These are phyloP conservation scores for Begonia peltatifolia DNA, from an alignment of 306 rosid genomes.

Conservation along the genomic window DNA sequence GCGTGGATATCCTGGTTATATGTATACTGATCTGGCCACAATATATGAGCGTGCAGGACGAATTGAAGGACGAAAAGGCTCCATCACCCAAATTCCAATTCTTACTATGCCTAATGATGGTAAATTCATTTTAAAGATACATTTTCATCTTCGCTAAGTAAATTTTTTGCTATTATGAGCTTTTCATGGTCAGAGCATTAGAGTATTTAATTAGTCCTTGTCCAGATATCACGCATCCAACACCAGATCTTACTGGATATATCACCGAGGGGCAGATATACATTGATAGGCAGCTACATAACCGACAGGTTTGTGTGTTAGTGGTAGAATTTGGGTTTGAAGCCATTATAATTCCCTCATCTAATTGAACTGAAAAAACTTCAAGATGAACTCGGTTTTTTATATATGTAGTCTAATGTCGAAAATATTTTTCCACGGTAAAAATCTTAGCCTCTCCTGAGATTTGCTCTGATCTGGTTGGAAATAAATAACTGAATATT, in stretches of 20 bases:
- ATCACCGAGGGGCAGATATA: constrained; percentile 94
- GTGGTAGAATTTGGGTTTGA: background rate
- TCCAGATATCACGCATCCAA: constrained; percentile 88
- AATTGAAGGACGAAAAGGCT: constrained; percentile 93
- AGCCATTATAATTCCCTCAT: background rate
- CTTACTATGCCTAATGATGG: constrained; percentile 96
- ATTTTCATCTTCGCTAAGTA: background rate
- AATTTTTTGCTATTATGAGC: constrained; percentile 7
- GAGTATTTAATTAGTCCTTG: constrained; percentile 1
- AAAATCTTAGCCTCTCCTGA: too few relatives aligned
- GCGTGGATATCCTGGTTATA: constrained; percentile 97
- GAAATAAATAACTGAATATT: constrained; percentile 3
- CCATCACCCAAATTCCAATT: constrained; percentile 93
- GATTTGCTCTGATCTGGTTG: constrained; percentile 1
- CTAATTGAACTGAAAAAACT: background rate
- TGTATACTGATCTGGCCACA: constrained; percentile 95
- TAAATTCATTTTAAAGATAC: constrained; percentile 18
- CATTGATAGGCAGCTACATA: constrained; percentile 78
- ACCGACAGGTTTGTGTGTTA: constrained; percentile 57
- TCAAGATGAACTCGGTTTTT: background rate
- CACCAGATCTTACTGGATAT: constrained; percentile 95
- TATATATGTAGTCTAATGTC: too few relatives aligned
- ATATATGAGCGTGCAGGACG: constrained; percentile 97
- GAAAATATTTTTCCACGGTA: too few relatives aligned
- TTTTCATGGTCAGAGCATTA: constrained; percentile 9